Percentiles rank a stretch among this genome's conserved stretches.
Conservation (phyloP, 2,329 filamentous ascomycete genomes). For the Alternaria hordeiaustralica region DNA sequence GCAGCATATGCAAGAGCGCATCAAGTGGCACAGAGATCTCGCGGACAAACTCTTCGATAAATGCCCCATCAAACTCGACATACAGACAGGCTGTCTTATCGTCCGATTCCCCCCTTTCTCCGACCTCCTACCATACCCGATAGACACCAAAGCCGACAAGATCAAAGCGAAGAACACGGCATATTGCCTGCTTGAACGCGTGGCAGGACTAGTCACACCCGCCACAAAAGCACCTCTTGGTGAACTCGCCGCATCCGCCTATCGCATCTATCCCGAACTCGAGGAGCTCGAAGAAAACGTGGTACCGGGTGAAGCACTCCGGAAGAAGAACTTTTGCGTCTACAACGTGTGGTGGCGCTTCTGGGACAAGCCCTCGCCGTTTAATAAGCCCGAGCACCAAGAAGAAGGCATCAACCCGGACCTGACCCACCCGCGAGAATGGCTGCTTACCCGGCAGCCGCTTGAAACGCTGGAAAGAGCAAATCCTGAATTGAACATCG, state of each 20-base stretch:
- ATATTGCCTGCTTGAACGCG: conserved; percentile 54
- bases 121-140: conserved; percentile 24
- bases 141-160: conserved; percentile 21
- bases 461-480: conserved; percentile 6
- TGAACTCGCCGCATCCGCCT: conserved; percentile 51
- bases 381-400: conserved; percentile 8
- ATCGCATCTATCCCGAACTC: conserved; percentile 51
- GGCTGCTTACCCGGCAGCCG: conserved; percentile 38
- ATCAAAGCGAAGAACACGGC: conserved; percentile 41
- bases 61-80: conserved; percentile 55
- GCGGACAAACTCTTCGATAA: conserved; percentile 62
- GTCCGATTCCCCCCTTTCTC: conserved; percentile 36
- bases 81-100: conserved; percentile 44
- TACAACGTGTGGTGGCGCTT: conserved; percentile 36
- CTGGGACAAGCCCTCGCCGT: conserved; percentile 18
- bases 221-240: conserved; percentile 52
- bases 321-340: conserved; percentile 23
- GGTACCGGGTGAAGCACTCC: not conserved
- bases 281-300: not conserved
- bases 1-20: conserved; percentile 59
- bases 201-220: conserved; percentile 59
- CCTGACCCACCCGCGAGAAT: conserved; percentile 24
- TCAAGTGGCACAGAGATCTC: conserved; percentile 58
- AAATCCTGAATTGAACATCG: not conserved
- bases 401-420: conserved; percentile 2